Evolutionary conservation across 2,329 filamentous ascomycete genomes (phyloP), one percentile per base, ranked within the genome.

Genomic region (Monilinia fructigena): DNA sequence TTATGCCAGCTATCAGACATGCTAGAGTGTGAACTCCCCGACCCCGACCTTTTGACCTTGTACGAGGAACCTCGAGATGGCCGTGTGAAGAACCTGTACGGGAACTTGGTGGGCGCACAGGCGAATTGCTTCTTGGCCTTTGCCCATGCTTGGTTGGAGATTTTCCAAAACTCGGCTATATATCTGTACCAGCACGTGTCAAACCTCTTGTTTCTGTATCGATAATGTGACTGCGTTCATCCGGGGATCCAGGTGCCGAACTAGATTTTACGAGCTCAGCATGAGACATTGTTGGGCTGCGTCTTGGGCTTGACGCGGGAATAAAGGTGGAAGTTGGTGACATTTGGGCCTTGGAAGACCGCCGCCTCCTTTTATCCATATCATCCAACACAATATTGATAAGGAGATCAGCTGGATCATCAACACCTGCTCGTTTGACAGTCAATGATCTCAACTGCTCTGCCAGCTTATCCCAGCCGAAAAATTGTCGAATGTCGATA

Each of bases 401-500:
- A 58, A 98, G 82, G 50, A 99, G 85, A 76, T 98, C 95, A 23
- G 89, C 89, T 4, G 92, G 92, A 75, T 99, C 93, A 70, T 97
- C 93, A 55, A 99, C 83, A 70, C 89, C 88, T 65, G 91, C 94
- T 72, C 93, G 88, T 79, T 93, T 97, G 70, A 99, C 82, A 2
- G 91, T 95, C 70, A 99, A 82, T 69, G 92, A 96, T 68, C 93
- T 89, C 69, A 99, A 81, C 77, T 97, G 93, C 76, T 99, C 95
- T 11, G 95, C 91, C 66, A 98, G 80, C 67, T 91, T 88, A 77
- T 99, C 94, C 95, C 95, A 99, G 67, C 95, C 95, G 78, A 93
- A 97, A 79, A 98, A 97, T 73, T 97, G 93, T 69, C 95, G 88
- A 76, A 97, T 97, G 78, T 99, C 95, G 76, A 98, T 90, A 79